Conservation (phyloP, 1,139 yeast species). For the Kurtzmaniella natalensis region DNA sequence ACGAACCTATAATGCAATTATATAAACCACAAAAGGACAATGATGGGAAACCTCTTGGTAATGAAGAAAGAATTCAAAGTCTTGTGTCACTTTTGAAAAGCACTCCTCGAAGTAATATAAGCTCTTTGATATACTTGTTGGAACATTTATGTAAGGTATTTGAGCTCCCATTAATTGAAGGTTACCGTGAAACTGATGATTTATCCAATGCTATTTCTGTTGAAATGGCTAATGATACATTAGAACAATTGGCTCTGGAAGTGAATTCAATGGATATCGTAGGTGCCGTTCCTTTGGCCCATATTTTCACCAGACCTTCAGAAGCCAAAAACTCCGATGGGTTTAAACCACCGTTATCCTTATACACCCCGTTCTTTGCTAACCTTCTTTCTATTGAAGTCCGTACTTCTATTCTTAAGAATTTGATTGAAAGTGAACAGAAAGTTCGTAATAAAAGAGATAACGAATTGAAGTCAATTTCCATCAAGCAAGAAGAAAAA, state of each 20-base stretch:
- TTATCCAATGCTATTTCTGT: conserved; percentile 11
- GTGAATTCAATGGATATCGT: conserved; percentile 36
- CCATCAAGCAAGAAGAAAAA: conserved; percentile 7
- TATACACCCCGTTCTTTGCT: conserved; percentile 23
- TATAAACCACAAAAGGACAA: not conserved
- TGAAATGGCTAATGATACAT: conserved; percentile 1
- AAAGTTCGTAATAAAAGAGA: conserved; percentile 26
- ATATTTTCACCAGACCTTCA: conserved; percentile 40
- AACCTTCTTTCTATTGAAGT: conserved; percentile 26
- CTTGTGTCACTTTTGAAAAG: conserved; percentile 26
- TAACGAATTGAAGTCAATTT: conserved; percentile 23
- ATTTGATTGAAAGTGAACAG: conserved; percentile 28
- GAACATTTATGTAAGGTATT: conserved; percentile 32
- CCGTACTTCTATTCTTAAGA: conserved; percentile 22
- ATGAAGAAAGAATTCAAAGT: conserved; percentile 13
- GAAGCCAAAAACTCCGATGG: conserved; percentile 33
- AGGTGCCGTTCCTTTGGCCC: conserved; percentile 40
- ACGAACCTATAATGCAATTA: conserved; percentile 17
- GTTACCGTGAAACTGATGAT: conserved; percentile 29
- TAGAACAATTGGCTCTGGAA: conserved; percentile 9
- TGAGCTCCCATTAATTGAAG: conserved; percentile 20
- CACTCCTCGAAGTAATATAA: conserved; percentile 40
- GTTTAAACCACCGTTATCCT: conserved; percentile 36
- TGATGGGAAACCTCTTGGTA: not conserved
- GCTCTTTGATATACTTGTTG: conserved; percentile 32